Evolutionary conservation across 257 asterid genomes (phyloP).

Genomic region (Solanum paucissectum): DNA sequence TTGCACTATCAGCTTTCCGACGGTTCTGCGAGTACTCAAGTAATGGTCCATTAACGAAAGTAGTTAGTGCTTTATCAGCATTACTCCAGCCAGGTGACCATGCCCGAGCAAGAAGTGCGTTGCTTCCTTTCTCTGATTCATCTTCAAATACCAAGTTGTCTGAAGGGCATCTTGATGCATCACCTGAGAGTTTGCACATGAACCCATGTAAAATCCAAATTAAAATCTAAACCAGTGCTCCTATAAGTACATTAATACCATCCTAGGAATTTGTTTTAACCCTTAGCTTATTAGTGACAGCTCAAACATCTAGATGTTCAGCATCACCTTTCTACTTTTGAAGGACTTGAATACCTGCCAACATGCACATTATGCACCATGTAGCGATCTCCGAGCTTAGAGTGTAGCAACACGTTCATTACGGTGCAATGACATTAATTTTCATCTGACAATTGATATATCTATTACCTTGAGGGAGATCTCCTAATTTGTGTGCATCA

Average conservation of each 20-base stretch:
- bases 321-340: background rate
- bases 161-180: slow-evolving; percentile 47
- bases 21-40: slow-evolving; percentile 81
- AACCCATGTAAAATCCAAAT: background rate
- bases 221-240: background rate
- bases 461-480: background rate
- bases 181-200: slow-evolving; percentile 29
- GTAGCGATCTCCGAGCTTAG: background rate
- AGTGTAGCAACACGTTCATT: background rate
- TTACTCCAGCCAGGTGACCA: slow-evolving; percentile 98
- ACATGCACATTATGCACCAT: background rate
- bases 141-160: slow-evolving; percentile 72
- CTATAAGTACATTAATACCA: background rate
- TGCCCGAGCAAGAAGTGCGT: slow-evolving; percentile 86
- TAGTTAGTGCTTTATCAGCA: slow-evolving; percentile 72
- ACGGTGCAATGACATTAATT: background rate
- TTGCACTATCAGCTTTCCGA: slow-evolving; percentile 84
- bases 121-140: slow-evolving; percentile 79
- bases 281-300: background rate
- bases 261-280: background rate
- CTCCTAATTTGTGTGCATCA: background rate
- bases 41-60: slow-evolving; percentile 72
- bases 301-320: background rate
- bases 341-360: background rate
- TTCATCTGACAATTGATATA: background rate